A percentile compares a stretch with the other conserved stretches of the same genome.
Evolutionary conservation across 192 early-diverging fungal genomes (phyloP).

Genomic region (Endogone sp.): DNA sequence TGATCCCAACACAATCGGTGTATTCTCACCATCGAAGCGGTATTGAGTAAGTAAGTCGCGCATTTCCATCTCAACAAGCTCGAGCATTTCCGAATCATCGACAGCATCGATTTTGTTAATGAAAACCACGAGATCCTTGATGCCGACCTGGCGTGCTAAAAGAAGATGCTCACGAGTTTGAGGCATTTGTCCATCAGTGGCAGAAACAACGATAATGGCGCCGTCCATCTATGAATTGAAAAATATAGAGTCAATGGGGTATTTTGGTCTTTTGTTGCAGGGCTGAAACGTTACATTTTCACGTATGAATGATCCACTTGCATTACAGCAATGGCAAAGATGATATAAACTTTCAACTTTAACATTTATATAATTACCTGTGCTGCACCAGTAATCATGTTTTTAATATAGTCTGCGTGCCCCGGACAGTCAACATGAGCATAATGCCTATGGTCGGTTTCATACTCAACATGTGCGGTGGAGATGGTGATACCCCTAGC

Average conservation of each 20-base stretch:
- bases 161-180: constrained; percentile 98
- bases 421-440: constrained; percentile 98
- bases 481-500: constrained; percentile 98
- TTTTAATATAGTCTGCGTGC: constrained; percentile 99
- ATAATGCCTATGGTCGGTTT: constrained; percentile 88
- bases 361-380: constrained; percentile 46
- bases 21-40: constrained; percentile 87
- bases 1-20: constrained; percentile 89
- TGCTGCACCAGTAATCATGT: constrained; percentile 98
- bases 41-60: constrained; percentile 90
- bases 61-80: constrained; percentile 99
- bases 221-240: constrained; percentile 73
- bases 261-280: no score
- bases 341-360: no score
- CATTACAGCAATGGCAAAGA: no score
- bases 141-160: constrained; percentile 93
- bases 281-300: no score
- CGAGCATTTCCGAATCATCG: constrained; percentile 96
- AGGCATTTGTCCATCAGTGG: constrained; percentile 98
- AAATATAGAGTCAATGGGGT: background rate
- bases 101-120: constrained; percentile 99
- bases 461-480: constrained; percentile 95
- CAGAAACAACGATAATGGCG: constrained; percentile 97
- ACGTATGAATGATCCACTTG: no score
- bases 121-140: constrained; percentile 90